Conservation (phyloP, 2,329 filamentous ascomycete species). For the Trichoderma arundinaceum region DNA sequence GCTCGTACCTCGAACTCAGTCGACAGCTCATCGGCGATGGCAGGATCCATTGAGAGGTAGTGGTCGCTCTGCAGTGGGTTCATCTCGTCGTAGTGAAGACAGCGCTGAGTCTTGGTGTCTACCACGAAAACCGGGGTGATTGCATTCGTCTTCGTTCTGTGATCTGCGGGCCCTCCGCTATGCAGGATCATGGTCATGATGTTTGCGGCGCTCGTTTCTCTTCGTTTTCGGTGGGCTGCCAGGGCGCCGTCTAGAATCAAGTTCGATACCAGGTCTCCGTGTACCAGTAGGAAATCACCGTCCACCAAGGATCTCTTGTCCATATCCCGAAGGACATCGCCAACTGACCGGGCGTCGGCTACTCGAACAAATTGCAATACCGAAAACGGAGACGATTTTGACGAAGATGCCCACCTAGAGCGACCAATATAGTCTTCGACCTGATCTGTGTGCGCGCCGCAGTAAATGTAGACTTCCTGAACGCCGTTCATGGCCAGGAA, state of each 20-base stretch:
- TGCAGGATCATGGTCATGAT: conserved; percentile 97
- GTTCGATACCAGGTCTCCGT: conserved; percentile 91
- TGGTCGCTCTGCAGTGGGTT: conserved; percentile 69
- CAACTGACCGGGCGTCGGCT: conserved; percentile 79
- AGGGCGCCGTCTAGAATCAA: conserved; percentile 81
- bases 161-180: conserved; percentile 70
- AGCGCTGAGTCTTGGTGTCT: conserved; percentile 78
- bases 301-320: conserved; percentile 84
- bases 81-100: conserved; percentile 94
- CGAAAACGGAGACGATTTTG: conserved; percentile 69
- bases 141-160: conserved; percentile 77
- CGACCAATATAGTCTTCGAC: conserved; percentile 84
- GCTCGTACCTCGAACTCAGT: conserved; percentile 80
- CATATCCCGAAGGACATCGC: conserved; percentile 92
- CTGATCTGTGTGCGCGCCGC: conserved; percentile 82
- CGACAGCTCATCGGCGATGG: conserved; percentile 72
- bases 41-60: conserved; percentile 75
- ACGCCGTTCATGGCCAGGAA: conserved; percentile 95
- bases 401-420: conserved; percentile 72
- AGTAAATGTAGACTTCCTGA: conserved; percentile 93
- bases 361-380: conserved; percentile 85
- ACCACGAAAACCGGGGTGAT: conserved; percentile 85
- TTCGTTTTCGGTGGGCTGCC: conserved; percentile 77
- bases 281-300: conserved; percentile 90
- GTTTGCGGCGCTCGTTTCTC: conserved; percentile 85